Base-by-base conservation (phyloP, 805 yeast species). In the Spathaspora passalidarum region DNA sequence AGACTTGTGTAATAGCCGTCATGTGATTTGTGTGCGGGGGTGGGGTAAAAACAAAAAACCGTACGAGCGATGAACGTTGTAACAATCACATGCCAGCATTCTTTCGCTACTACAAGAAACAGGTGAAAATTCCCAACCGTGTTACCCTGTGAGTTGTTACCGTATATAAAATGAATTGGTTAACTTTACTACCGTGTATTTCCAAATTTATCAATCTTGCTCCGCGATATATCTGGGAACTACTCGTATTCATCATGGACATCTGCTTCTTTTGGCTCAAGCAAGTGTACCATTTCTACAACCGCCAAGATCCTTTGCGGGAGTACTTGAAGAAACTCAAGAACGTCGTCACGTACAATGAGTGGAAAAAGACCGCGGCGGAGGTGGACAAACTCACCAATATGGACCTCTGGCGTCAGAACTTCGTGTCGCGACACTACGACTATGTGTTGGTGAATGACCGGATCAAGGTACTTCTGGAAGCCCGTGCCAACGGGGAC, bases 401-500 rank as follows among this genome's bases (percentile, higher is more conserved):
- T 49, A 66, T 68, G 68, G 75, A 72, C 48, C 55, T 71, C 45
- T 72, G 95, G 96, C 73, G 97, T 48, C 87, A 88, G 51, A 88
- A 90, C 59, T 89, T 91, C 53, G 81, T 84, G 23, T 84, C 92
- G 32, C 77, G 77, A 49, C 81, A 85, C 55, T 92, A 90, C 59
- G 98, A 92, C 63, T 94, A 88, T 62, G 73, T 82, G 32, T 73
- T 95, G 34, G 88, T 94, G 2, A 78, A 87, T 35, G 90, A 86
- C 46, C 75, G 97, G 46, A 72, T 85, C 50, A 77, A 81, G 43
- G 73, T 76, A 20, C 63, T 94, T 40, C 69, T 76, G 40, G 75
- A 76, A 17, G 90, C 96, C 1, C 62, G 94, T 41, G 68, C 73
- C 21, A 69, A 72, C 6, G 75, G 75, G 11, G 88, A 90, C 60